Evolutionary conservation across 2,329 filamentous ascomycete genomes (phyloP).

Genomic region (Epichloe aotearoae): DNA sequence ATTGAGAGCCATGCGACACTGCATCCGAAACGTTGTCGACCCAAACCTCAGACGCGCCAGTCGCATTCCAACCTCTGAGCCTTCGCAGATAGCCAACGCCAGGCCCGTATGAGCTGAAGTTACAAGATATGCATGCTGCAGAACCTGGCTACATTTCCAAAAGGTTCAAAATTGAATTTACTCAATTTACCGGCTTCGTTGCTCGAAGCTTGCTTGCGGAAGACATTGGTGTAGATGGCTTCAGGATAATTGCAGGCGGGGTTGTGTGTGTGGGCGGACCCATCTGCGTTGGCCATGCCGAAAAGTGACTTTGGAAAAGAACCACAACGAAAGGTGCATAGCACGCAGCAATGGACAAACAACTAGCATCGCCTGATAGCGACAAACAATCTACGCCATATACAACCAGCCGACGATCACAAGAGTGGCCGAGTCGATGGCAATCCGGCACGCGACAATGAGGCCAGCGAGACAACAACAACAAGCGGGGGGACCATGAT

Average conservation of each 20-base stretch:
- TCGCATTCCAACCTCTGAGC: neutral
- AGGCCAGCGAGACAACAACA: neutral
- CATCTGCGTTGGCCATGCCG: neutral
- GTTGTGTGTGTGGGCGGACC: neutral
- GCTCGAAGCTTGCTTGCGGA: neutral
- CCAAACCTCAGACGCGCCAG: neutral
- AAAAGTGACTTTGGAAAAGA: slow-evolving; percentile 16
- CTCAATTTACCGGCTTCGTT: neutral
- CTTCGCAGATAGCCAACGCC: neutral
- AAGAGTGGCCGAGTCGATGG: slow-evolving; percentile 6
- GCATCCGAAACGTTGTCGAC: neutral
- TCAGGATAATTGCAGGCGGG: slow-evolving; percentile 10
- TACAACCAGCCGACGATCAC: neutral
- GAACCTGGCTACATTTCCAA: neutral
- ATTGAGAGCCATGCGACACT: neutral
- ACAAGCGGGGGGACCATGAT: neutral
- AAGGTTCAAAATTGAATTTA: neutral
- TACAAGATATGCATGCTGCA: neutral
- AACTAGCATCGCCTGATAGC: slow-evolving; percentile 9
- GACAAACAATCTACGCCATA: slow-evolving; percentile 1
- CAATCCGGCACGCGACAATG: slow-evolving; percentile 21
- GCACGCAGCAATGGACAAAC: slow-evolving; percentile 4
- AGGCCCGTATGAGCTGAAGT: neutral
- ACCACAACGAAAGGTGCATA: slow-evolving; percentile 6
- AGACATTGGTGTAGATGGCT: slow-evolving; percentile 19